A percentile compares a stretch with the other conserved stretches of the same genome.
These are phyloP conservation scores for Globisporangium splendens DNA, from an alignment of 352 stramenopile genomes.

Conservation along the genomic window DNA sequence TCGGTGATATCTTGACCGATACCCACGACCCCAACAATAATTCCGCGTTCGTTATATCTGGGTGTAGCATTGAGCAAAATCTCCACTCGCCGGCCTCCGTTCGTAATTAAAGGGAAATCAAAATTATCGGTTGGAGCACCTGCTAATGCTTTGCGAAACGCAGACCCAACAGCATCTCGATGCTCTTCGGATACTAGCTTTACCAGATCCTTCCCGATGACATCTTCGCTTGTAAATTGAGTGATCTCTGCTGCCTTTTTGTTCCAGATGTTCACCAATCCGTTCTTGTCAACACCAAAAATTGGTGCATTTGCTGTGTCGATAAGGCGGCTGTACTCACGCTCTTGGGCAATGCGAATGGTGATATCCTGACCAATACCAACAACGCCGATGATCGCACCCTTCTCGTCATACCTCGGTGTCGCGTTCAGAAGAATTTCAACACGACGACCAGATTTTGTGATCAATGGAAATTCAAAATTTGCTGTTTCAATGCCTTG, in stretches of 20 bases:
- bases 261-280: conserved; percentile 81
- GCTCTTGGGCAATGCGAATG: conserved; percentile 61
- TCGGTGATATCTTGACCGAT: conserved; percentile 75
- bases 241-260: conserved; percentile 82
- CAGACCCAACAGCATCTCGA: conserved; percentile 20
- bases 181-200: conserved; percentile 45
- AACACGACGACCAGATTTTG: conserved; percentile 16
- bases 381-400: conserved; percentile 53
- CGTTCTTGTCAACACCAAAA: conserved; percentile 73
- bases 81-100: conserved; percentile 42
- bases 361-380: conserved; percentile 66
- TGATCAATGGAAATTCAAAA: conserved; percentile 49
- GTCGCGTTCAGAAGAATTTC: conserved; percentile 36
- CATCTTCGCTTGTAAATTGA: conserved; percentile 84
- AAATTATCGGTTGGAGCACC: conserved; percentile 72
- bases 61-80: conserved; percentile 73
- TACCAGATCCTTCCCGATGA: conserved; percentile 72
- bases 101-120: conserved; percentile 55
- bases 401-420: conserved; percentile 50
- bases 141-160: conserved; percentile 32
- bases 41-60: conserved; percentile 58
- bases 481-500: conserved; percentile 34
- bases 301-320: conserved; percentile 42
- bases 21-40: conserved; percentile 72
- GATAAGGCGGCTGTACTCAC: conserved; percentile 62